phyloP scores from a whole-genome alignment of 441 rosid genomes.

The Cnidoscolus chayamansa region DNA sequence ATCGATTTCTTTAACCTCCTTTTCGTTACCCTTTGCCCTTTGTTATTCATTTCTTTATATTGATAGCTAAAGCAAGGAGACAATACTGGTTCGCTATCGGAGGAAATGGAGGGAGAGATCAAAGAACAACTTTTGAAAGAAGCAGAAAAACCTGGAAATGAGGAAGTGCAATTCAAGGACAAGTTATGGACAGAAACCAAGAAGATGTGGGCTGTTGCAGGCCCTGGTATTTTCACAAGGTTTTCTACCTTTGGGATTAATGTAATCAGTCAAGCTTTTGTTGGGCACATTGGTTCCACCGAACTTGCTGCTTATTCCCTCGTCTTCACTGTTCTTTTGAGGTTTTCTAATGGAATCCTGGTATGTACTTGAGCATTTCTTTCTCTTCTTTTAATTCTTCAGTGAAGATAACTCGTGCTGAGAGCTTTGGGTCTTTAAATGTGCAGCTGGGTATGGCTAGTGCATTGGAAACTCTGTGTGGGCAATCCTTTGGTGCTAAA shows the following conservation, averaged over 20 bases:
- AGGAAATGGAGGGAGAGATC: constrained; percentile 32
- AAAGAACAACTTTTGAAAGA: constrained; percentile 32
- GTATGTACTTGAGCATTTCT: constrained; percentile 23
- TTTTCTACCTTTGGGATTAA: constrained; percentile 61
- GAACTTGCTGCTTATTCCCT: constrained; percentile 74
- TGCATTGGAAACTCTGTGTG: constrained; percentile 61
- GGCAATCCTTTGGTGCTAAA: constrained; percentile 32
- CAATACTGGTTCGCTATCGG: neutral
- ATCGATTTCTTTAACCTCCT: too few relatives aligned
- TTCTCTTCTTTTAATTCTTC: neutral
- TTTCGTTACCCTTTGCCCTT: too few relatives aligned
- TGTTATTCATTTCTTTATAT: neutral
- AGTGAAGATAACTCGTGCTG: too few relatives aligned
- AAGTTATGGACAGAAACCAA: constrained; percentile 53
- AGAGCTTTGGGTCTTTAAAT: neutral
- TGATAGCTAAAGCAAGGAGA: neutral
- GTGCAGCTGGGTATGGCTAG: constrained; percentile 84
- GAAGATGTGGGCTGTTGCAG: constrained; percentile 73
- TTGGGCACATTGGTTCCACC: constrained; percentile 64
- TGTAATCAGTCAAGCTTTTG: constrained; percentile 25
- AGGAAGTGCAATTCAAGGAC: constrained; percentile 28
- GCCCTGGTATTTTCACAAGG: constrained; percentile 68
- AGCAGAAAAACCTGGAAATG: constrained; percentile 18
- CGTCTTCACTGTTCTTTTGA: constrained; percentile 53
- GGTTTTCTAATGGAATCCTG: constrained; percentile 65